These are phyloP conservation scores for Sporothrix mexicana DNA, from an alignment of 2,329 filamentous ascomycete species.

Conservation along the genomic window DNA sequence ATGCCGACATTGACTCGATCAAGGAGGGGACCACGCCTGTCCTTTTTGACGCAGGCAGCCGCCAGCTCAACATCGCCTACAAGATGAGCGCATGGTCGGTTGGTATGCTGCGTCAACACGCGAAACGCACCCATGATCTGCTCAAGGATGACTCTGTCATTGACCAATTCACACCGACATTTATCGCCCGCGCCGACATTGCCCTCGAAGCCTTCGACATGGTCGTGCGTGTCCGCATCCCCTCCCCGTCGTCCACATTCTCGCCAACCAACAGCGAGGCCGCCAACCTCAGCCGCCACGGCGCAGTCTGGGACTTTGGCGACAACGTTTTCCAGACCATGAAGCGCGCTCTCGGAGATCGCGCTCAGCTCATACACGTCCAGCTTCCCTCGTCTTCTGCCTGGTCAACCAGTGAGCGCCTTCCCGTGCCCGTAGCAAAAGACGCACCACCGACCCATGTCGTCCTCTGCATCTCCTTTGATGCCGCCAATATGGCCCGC, in stretches of 20 bases:
- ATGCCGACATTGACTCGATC: conserved; percentile 47
- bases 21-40: conserved; percentile 62
- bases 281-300: conserved; percentile 47
- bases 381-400: conserved; percentile 47
- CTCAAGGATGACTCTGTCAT: conserved; percentile 73
- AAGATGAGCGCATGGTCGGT: conserved; percentile 93
- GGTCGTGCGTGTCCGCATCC: conserved; percentile 46
- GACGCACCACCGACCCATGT: conserved; percentile 45
- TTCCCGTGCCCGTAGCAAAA: conserved; percentile 29
- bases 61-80: conserved; percentile 81
- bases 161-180: conserved; percentile 84
- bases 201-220: conserved; percentile 63
- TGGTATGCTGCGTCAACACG: conserved; percentile 72
- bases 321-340: conserved; percentile 69
- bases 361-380: conserved; percentile 72
- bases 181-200: conserved; percentile 69
- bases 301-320: conserved; percentile 54
- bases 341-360: conserved; percentile 74
- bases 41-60: conserved; percentile 73
- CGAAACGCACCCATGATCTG: conserved; percentile 73
- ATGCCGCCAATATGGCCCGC: conserved; percentile 73
- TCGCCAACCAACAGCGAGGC: not conserved
- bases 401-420: conserved; percentile 56
- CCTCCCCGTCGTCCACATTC: conserved; percentile 28
- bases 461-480: conserved; percentile 71